These are phyloP conservation scores for Dothistroma pini DNA, from an alignment of 2,329 filamentous ascomycete genomes.

Conservation along the genomic window DNA sequence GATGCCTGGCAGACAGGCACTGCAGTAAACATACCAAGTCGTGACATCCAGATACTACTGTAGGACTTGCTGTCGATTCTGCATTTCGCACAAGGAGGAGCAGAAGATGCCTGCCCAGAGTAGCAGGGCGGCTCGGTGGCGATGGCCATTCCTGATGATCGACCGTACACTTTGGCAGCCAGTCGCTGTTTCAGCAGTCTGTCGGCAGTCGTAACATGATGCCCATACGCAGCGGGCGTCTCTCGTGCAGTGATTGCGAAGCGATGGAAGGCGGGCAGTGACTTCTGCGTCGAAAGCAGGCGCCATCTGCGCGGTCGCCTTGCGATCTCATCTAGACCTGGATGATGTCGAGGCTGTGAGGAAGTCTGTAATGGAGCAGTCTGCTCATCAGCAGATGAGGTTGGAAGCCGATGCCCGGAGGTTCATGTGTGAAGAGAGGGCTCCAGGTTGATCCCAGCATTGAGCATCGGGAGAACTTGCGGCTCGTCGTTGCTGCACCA, in stretches of 20 bases:
- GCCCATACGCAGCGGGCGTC: no score
- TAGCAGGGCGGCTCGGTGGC: neutral
- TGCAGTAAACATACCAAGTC: conserved; percentile 1
- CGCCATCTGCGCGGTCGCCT: neutral
- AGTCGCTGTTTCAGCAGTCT: no score
- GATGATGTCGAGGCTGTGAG: neutral
- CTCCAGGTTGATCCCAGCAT: neutral
- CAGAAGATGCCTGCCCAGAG: neutral
- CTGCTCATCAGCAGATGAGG: neutral
- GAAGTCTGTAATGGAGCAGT: neutral
- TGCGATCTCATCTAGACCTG: neutral
- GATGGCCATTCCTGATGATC: neutral
- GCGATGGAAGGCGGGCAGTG: neutral
- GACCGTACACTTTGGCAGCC: neutral
- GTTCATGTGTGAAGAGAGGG: no score
- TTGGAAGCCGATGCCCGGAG: neutral
- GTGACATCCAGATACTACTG: neutral
- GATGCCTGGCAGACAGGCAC: neutral
- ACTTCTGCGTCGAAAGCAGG: neutral
- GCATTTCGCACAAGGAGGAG: neutral
- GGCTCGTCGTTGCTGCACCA: neutral
- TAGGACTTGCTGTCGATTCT: neutral
- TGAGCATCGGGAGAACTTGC: no score
- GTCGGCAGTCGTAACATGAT: no score
- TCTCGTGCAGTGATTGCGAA: neutral